These are phyloP conservation scores for Miscanthus lutarioriparius DNA, from an alignment of 176 grass and related monocot genomes.

Conservation along the genomic window DNA sequence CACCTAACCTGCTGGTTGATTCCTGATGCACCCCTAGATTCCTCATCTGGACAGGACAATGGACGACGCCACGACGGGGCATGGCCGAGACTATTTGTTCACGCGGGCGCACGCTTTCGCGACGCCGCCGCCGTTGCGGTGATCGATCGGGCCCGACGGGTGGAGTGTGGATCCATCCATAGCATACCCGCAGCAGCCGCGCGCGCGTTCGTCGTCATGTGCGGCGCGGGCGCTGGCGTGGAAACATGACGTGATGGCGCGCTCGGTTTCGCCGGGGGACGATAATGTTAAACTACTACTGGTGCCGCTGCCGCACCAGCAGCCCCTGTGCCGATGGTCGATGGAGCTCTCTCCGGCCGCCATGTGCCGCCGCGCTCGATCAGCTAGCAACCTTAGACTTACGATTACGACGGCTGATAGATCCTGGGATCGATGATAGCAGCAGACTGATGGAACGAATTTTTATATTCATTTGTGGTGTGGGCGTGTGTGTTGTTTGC, in stretches of 20 bases:
- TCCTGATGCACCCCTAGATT: constrained; percentile 34
- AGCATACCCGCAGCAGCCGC: not conserved
- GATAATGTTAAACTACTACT: constrained; percentile 45
- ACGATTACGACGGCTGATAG: not conserved
- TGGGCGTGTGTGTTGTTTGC: not conserved
- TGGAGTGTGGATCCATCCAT: not conserved
- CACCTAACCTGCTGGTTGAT: not conserved
- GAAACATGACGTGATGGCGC: constrained; percentile 43
- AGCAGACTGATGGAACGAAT: not conserved
- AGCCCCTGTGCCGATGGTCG: not conserved
- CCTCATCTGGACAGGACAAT: not conserved
- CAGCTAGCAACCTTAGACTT: not conserved
- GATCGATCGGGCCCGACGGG: not conserved
- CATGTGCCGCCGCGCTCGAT: constrained; percentile 3
- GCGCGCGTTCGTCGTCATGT: constrained; percentile 39
- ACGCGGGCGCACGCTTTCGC: not conserved
- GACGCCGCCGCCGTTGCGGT: not conserved
- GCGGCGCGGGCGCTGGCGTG: constrained; percentile 16
- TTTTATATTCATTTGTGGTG: not conserved
- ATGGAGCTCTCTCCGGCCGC: constrained; percentile 5
- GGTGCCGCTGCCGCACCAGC: not conserved
- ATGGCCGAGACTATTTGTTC: constrained; percentile 16
- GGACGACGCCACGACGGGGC: not conserved
- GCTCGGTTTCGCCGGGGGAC: constrained; percentile 31
- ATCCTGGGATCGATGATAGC: not conserved